Conservation (phyloP, 768 basidiomycete genomes). For the Pluteus cervinus region DNA sequence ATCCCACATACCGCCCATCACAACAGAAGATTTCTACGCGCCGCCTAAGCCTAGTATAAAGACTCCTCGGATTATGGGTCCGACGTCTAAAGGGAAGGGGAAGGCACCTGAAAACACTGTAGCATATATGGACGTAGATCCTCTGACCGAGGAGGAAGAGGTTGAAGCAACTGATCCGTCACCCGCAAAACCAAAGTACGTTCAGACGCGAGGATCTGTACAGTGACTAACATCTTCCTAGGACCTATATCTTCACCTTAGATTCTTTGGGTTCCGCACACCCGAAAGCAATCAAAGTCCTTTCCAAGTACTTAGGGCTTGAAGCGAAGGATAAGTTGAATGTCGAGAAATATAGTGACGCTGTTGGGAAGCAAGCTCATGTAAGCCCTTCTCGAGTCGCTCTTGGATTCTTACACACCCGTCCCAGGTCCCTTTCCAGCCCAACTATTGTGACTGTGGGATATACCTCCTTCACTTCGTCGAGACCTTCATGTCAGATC, state of each 20-base stretch:
- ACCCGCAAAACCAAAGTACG: neutral
- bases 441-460: constrained; percentile 91
- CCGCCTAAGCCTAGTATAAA: too few relatives aligned
- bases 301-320: constrained; percentile 60
- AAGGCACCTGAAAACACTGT: too few relatives aligned
- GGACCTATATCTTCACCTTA: constrained; percentile 80
- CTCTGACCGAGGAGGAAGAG: too few relatives aligned
- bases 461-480: constrained; percentile 87
- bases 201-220: neutral
- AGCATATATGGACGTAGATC: too few relatives aligned
- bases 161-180: too few relatives aligned
- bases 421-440: constrained; percentile 76
- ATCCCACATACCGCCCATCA: too few relatives aligned
- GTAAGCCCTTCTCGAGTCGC: constrained; percentile 32
- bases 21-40: too few relatives aligned
- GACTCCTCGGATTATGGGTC: too few relatives aligned
- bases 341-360: constrained; percentile 27
- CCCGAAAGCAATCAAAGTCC: constrained; percentile 50
- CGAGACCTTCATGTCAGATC: constrained; percentile 65
- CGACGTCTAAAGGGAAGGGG: too few relatives aligned
- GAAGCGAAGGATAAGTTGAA: constrained; percentile 76
- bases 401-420: too few relatives aligned
- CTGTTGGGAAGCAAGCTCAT: constrained; percentile 43
- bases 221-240: constrained; percentile 19
- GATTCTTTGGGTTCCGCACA: constrained; percentile 86